phyloP scores from a whole-genome alignment of 2,329 filamentous ascomycete genomes.

The Neonectria faginata region DNA sequence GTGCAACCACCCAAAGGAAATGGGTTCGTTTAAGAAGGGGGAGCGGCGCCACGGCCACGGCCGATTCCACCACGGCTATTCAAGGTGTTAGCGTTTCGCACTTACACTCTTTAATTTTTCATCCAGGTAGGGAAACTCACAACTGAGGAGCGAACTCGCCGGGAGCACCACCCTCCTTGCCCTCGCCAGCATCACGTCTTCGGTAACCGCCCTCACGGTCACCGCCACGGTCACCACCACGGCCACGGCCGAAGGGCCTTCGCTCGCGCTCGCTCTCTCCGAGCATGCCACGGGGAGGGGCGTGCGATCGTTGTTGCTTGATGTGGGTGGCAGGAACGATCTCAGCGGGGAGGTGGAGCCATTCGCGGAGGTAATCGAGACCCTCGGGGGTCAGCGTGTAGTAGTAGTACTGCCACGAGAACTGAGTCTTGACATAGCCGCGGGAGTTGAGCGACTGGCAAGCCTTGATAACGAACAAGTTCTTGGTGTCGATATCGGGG shows the following conservation, averaged over 20 bases:
- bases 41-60: constrained; percentile 84
- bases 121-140: constrained; percentile 61
- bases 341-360: constrained; percentile 99
- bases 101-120: constrained; percentile 5
- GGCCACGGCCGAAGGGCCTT: constrained; percentile 85
- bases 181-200: constrained; percentile 85
- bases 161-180: constrained; percentile 92
- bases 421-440: constrained; percentile 99
- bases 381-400: constrained; percentile 99
- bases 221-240: constrained; percentile 79
- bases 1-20: constrained; percentile 56
- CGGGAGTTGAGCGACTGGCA: constrained; percentile 98
- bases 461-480: constrained; percentile 99
- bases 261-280: constrained; percentile 85
- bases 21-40: constrained; percentile 69
- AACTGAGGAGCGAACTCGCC: constrained; percentile 94
- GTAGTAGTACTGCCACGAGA: constrained; percentile 99
- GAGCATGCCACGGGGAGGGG: constrained; percentile 98
- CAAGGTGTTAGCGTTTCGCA: constrained; percentile 51
- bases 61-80: constrained; percentile 85
- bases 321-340: constrained; percentile 99
- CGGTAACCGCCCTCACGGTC: constrained; percentile 92
- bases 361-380: constrained; percentile 99
- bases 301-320: constrained; percentile 99
- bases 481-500: constrained; percentile 98